phyloP scores from a whole-genome alignment of 73 alveolate genomes.

The Paramecium bursaria region DNA sequence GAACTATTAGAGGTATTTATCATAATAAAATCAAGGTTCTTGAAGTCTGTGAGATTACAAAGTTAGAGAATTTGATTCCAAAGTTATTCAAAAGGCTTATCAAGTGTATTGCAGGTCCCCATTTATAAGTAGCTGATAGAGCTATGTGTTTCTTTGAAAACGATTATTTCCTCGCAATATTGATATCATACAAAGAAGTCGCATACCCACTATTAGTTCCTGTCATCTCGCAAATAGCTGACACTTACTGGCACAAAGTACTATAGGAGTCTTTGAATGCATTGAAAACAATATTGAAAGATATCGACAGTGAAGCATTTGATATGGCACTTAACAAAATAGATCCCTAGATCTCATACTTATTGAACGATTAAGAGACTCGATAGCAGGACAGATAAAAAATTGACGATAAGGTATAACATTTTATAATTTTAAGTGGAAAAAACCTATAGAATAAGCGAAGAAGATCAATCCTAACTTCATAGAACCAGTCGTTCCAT shows the following conservation, averaged over 20 bases:
- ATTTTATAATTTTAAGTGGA: conserved; percentile 66
- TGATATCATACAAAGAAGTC: conserved; percentile 81
- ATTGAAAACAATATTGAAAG: conserved; percentile 83
- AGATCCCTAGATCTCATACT: conserved; percentile 21
- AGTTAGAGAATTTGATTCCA: conserved; percentile 83
- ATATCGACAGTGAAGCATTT: conserved; percentile 86
- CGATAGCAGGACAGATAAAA: conserved; percentile 80
- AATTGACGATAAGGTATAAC: conserved; percentile 71
- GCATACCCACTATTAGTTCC: conserved; percentile 92
- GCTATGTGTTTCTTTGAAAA: conserved; percentile 94
- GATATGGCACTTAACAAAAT: conserved; percentile 82
- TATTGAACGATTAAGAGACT: conserved; percentile 39
- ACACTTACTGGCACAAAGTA: conserved; percentile 91
- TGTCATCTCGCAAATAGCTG: conserved; percentile 82
- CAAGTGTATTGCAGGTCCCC: conserved; percentile 90
- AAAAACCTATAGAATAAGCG: conserved; percentile 67
- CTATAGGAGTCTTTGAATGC: conserved; percentile 85
- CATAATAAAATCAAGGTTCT: too few relatives aligned
- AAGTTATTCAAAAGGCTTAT: conserved; percentile 87
- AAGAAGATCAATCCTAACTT: conserved; percentile 69
- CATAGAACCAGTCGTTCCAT: conserved; percentile 70
- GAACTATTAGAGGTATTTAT: conserved; percentile 92
- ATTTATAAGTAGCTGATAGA: conserved; percentile 91
- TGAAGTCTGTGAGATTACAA: conserved; percentile 90
- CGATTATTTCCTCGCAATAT: conserved; percentile 83